Conservation (phyloP, 176 grass and related monocot genomes). For the Phoenix roebelenii region DNA sequence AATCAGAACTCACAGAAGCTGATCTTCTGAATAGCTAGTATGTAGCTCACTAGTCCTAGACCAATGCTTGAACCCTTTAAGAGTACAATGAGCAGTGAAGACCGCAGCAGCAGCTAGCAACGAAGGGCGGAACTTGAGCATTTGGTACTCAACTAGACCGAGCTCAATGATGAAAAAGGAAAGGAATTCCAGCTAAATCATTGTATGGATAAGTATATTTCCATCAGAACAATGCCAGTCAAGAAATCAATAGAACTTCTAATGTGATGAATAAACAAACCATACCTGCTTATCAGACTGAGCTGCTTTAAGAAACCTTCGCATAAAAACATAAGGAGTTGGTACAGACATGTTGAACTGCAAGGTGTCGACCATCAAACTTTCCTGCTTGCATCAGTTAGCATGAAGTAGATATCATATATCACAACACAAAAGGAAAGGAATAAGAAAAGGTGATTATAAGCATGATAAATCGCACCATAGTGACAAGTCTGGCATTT, state of each 20-base stretch:
- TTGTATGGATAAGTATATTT: neutral
- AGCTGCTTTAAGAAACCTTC: slow-evolving; percentile 83
- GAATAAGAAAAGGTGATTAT: neutral
- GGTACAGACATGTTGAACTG: slow-evolving; percentile 87
- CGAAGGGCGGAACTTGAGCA: slow-evolving; percentile 64
- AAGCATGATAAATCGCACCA: too few relatives aligned
- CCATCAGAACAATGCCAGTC: too few relatives aligned
- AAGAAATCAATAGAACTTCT: too few relatives aligned
- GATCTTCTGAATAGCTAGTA: slow-evolving; percentile 58
- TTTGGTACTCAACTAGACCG: slow-evolving; percentile 65
- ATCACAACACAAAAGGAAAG: neutral
- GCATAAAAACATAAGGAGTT: slow-evolving; percentile 84
- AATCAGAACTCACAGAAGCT: slow-evolving; percentile 61
- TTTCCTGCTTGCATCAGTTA: slow-evolving; percentile 42
- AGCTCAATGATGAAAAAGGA: slow-evolving; percentile 88
- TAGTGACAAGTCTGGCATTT: too few relatives aligned
- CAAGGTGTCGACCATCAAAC: slow-evolving; percentile 46
- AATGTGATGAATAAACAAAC: neutral
- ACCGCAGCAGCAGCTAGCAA: slow-evolving; percentile 72
- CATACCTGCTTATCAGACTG: slow-evolving; percentile 62
- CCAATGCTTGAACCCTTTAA: slow-evolving; percentile 51
- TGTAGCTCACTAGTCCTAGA: slow-evolving; percentile 53
- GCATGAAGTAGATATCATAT: too few relatives aligned
- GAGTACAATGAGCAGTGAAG: slow-evolving; percentile 75
- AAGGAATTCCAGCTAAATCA: slow-evolving; percentile 49